A percentile compares a stretch with the other conserved stretches of the same genome.
Conservation (phyloP, 352 stramenopile species). For the Aphanomyces euteiches region DNA sequence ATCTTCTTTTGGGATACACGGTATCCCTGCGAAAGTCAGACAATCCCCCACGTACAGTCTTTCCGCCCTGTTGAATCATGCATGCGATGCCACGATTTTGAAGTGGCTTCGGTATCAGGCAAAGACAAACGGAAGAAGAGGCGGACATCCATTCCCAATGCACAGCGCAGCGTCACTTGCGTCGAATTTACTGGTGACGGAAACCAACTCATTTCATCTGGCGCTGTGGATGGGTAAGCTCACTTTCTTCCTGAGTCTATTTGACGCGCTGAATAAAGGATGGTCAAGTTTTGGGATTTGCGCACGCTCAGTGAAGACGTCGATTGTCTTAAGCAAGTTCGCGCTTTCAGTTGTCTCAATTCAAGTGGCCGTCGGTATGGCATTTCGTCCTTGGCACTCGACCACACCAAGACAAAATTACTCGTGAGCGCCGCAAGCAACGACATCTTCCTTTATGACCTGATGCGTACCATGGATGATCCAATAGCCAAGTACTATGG, state of each 20-base stretch:
- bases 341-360: constrained; percentile 13
- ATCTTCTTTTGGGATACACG: constrained; percentile 61
- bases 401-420: constrained; percentile 37
- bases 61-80: constrained; percentile 7
- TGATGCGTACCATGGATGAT: constrained; percentile 5
- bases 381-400: constrained; percentile 54
- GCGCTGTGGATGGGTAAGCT: constrained; percentile 47
- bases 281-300: constrained; percentile 71
- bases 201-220: constrained; percentile 51
- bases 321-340: constrained; percentile 29
- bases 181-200: constrained; percentile 52
- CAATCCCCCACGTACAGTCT: neutral
- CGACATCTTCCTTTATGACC: constrained; percentile 54
- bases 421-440: constrained; percentile 65
- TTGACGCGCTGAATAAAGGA: constrained; percentile 28
- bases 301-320: constrained; percentile 34
- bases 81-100: constrained; percentile 20
- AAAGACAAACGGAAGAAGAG: constrained; percentile 37
- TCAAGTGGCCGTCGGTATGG: constrained; percentile 37
- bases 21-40: neutral
- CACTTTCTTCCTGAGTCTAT: neutral
- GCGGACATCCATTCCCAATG: constrained; percentile 26
- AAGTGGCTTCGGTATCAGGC: constrained; percentile 31
- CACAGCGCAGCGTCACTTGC: constrained; percentile 61
- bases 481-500: constrained; percentile 44